Evolutionary conservation across 2,329 filamentous ascomycete genomes (phyloP).

Genomic region (Pseudogymnoascus sp.): DNA sequence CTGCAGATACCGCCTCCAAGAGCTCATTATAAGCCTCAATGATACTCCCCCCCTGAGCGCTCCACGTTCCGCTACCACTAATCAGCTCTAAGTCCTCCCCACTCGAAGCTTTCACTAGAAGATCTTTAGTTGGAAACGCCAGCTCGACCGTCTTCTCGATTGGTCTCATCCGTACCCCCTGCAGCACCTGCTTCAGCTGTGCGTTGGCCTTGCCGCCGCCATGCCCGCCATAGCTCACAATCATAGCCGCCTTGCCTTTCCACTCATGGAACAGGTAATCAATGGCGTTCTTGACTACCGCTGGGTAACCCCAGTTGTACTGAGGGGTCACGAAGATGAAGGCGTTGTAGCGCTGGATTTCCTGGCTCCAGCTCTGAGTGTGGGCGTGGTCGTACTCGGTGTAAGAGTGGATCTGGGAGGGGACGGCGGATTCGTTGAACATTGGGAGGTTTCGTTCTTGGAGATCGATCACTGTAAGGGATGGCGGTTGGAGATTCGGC

Average conservation of each 20-base stretch:
- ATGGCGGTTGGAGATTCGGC: conserved; percentile 21
- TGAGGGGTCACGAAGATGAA: conserved; percentile 40
- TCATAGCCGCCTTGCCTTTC: conserved; percentile 38
- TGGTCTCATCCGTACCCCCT: conserved; percentile 33
- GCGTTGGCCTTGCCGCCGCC: conserved; percentile 35
- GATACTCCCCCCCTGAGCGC: not conserved
- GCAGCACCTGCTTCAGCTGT: conserved; percentile 32
- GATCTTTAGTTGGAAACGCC: conserved; percentile 27
- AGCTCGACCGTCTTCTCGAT: conserved; percentile 29
- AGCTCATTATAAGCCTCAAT: conserved; percentile 1
- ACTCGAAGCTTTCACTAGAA: conserved; percentile 19
- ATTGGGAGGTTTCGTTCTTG: conserved; percentile 31
- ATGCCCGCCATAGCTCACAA: conserved; percentile 41
- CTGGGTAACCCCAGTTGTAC: conserved; percentile 43
- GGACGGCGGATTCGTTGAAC: conserved; percentile 36
- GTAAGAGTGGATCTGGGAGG: conserved; percentile 29
- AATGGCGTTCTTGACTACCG: conserved; percentile 42
- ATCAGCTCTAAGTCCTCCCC: conserved; percentile 30
- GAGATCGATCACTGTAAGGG: conserved; percentile 29
- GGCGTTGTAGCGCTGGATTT: conserved; percentile 31
- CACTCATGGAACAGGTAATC: conserved; percentile 44
- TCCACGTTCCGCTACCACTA: conserved; percentile 14
- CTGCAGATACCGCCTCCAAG: not conserved
- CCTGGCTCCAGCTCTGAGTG: conserved; percentile 33
- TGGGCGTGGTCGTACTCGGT: conserved; percentile 33